Percentiles rank a stretch among this genome's conserved stretches.
Evolutionary conservation across 2,329 filamentous ascomycete genomes (phyloP).

Genomic region (Cordyceps fumosorosea): DNA sequence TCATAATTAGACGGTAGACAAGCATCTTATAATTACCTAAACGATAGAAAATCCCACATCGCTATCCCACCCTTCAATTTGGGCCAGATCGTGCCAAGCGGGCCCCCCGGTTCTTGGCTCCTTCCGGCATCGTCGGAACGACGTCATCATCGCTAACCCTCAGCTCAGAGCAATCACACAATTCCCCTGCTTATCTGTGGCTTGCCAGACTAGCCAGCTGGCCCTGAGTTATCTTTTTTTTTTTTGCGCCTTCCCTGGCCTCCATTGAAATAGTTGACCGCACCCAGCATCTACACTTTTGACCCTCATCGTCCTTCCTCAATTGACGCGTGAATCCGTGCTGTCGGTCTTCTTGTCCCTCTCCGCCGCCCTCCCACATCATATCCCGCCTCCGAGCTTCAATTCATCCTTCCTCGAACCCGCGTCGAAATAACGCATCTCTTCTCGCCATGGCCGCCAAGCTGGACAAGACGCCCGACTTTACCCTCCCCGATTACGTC

Average conservation of each 20-base stretch:
- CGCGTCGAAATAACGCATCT: neutral
- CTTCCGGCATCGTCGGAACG: slow-evolving; percentile 9
- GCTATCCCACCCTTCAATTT: neutral
- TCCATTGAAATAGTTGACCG: neutral
- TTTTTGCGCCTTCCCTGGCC: neutral
- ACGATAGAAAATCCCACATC: neutral
- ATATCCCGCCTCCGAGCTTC: neutral
- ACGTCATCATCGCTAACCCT: slow-evolving; percentile 5
- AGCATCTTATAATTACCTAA: too few relatives aligned
- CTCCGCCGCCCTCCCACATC: too few relatives aligned
- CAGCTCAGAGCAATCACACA: neutral
- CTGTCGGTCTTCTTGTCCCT: neutral
- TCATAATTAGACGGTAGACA: neutral
- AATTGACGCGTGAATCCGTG: neutral
- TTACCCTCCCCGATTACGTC: slow-evolving; percentile 38
- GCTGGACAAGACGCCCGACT: slow-evolving; percentile 31
- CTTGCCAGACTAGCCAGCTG: neutral
- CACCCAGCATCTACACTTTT: neutral
- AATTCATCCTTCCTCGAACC: neutral
- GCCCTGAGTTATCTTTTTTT: neutral
- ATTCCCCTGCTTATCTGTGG: slow-evolving; percentile 5
- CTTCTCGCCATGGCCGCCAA: slow-evolving; percentile 20
- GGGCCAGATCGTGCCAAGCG: neutral
- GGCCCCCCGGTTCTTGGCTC: neutral
- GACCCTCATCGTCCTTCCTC: neutral